Percentiles rank a stretch among this genome's conserved stretches.
phyloP scores from a whole-genome alignment of 176 grass and related monocot genomes.

The Ampelocalamus luodianensis region DNA sequence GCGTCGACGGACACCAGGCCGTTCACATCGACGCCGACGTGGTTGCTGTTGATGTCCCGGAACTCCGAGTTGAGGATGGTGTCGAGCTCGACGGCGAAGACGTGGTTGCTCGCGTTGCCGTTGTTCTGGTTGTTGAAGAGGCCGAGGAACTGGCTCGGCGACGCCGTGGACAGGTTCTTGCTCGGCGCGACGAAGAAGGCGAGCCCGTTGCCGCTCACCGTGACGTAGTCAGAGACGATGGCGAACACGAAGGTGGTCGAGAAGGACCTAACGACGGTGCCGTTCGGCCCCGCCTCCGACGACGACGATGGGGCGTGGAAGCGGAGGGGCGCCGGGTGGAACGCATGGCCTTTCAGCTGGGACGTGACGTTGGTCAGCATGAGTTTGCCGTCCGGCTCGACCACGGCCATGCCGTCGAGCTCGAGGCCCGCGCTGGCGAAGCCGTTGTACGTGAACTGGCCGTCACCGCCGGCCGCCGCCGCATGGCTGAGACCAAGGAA shows the following conservation, averaged over 20 bases:
- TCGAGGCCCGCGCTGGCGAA: slow-evolving; percentile 38
- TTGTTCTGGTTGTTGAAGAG: slow-evolving; percentile 46
- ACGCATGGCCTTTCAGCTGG: slow-evolving; percentile 44
- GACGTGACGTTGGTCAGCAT: slow-evolving; percentile 52
- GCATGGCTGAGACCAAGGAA: slow-evolving; percentile 10
- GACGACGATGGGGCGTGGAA: neutral
- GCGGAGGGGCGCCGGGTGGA: slow-evolving; percentile 34
- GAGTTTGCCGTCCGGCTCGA: slow-evolving; percentile 41
- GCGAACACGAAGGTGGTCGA: slow-evolving; percentile 44
- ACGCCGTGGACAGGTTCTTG: slow-evolving; percentile 40
- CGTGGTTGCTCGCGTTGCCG: slow-evolving; percentile 41
- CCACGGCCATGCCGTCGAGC: slow-evolving; percentile 46
- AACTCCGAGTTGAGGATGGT: slow-evolving; percentile 52
- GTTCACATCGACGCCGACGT: slow-evolving; percentile 45
- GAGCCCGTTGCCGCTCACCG: slow-evolving; percentile 47
- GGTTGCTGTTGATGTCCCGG: slow-evolving; percentile 49
- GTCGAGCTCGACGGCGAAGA: slow-evolving; percentile 47
- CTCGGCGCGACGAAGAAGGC: slow-evolving; percentile 45
- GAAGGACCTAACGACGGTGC: slow-evolving; percentile 24
- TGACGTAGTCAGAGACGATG: slow-evolving; percentile 43
- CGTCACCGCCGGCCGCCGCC: neutral
- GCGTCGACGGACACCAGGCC: slow-evolving; percentile 39
- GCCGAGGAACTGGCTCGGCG: slow-evolving; percentile 47
- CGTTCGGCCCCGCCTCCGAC: neutral
- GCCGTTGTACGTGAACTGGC: slow-evolving; percentile 34